Conservation (phyloP, 768 basidiomycete genomes). For the Boletus eberwhitei region DNA sequence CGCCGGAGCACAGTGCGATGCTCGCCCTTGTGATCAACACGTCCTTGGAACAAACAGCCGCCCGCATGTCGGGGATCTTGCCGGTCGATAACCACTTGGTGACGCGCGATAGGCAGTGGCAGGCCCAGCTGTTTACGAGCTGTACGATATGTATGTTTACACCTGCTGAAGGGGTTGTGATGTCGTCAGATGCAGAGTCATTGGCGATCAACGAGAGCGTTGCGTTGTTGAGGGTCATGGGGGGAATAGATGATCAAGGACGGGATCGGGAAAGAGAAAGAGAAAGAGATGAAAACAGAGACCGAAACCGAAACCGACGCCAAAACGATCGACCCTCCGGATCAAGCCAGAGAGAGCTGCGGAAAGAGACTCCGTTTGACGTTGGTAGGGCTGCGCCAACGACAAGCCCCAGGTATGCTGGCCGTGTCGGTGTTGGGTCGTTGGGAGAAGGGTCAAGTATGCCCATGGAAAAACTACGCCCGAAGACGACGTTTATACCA, state of each 20-base stretch:
- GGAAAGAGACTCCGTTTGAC: not conserved
- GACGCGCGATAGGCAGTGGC: constrained; percentile 51
- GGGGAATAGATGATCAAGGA: constrained; percentile 37
- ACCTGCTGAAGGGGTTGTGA: constrained; percentile 25
- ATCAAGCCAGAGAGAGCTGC: not conserved
- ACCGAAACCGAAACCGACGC: not conserved
- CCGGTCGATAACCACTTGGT: constrained; percentile 44
- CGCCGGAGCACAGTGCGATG: constrained; percentile 36
- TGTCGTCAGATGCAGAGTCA: constrained; percentile 20
- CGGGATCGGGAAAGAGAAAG: constrained; percentile 1
- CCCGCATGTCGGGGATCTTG: constrained; percentile 45
- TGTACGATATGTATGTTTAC: constrained; percentile 58
- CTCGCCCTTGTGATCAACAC: constrained; percentile 52
- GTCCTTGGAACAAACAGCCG: constrained; percentile 42
- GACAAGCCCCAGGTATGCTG: not conserved
- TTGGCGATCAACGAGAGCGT: constrained; percentile 47
- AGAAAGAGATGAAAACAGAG: not conserved
- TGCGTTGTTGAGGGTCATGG: constrained; percentile 39
- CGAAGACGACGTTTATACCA: constrained; percentile 1
- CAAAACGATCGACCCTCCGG: not conserved
- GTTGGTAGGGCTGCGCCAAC: not conserved
- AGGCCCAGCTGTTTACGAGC: constrained; percentile 55
- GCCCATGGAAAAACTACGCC: not conserved
- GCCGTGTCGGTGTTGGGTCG: not conserved
- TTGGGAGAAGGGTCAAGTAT: constrained; percentile 6